These are phyloP conservation scores for Hymenoscyphus linearis DNA, from an alignment of 2,329 filamentous ascomycete species.

Conservation along the genomic window DNA sequence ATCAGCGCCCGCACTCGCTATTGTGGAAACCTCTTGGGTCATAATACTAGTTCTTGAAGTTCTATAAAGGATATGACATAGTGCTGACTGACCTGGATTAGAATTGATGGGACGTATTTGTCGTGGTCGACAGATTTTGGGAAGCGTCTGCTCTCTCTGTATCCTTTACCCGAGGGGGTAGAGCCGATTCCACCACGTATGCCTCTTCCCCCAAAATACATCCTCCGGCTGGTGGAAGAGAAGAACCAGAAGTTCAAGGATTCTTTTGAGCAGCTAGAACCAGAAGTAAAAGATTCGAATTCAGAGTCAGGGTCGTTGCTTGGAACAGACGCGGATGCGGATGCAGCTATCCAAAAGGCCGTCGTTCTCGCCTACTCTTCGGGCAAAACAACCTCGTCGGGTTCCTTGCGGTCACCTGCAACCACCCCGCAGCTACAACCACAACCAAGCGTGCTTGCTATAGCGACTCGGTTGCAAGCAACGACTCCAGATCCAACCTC, in stretches of 20 bases:
- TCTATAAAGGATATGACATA: not conserved
- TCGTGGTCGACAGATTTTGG: constrained; percentile 69
- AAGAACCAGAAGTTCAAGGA: not conserved
- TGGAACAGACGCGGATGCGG: not conserved
- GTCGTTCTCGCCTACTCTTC: not conserved
- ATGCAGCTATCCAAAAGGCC: not conserved
- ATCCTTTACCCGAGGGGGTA: constrained; percentile 63
- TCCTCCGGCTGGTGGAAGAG: constrained; percentile 13
- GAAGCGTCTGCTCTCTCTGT: constrained; percentile 58
- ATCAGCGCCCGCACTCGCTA: not conserved
- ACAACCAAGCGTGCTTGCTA: not conserved
- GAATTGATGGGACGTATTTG: constrained; percentile 75
- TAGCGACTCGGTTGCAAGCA: not conserved
- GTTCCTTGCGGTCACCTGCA: not conserved
- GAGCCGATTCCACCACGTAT: constrained; percentile 68
- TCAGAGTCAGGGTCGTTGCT: not conserved
- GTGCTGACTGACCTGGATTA: constrained; percentile 33
- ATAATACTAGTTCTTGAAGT: not conserved
- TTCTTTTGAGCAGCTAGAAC: not conserved
- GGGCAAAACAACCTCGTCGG: not conserved
- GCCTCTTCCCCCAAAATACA: constrained; percentile 71
- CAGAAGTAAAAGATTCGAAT: not conserved
- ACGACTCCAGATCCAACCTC: not conserved
- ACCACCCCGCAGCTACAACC: not conserved
- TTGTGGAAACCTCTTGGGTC: not conserved